Base-by-base conservation (phyloP, 441 rosid species). In the Croton laevigatus region DNA sequence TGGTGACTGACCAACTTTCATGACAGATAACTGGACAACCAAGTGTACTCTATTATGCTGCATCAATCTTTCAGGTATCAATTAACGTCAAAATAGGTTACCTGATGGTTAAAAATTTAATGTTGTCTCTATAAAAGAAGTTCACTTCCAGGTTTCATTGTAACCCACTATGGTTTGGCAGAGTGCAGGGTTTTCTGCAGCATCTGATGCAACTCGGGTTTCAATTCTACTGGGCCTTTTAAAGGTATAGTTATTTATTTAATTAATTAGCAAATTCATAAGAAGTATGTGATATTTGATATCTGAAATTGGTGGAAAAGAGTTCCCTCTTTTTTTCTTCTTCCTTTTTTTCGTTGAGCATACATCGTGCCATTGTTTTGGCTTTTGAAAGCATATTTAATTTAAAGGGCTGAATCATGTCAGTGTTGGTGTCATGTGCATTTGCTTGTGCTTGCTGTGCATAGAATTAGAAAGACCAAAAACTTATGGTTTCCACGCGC, bases 21-120 rank as follows among this genome's bases (percentile, higher is more conserved):
- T 84, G 72, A 61, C 87, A 95, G 99, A 93, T 91, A 79, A 95
- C 99, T 5, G 99, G 99, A 72, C 99, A 95, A 81, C 99, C 99
- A 71, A 95, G 99, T 85, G 99, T 93, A 27, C 87, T 95, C 22
- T 95, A 93, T 82, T 95, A 95, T 81, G 99, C 99, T 20, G 92
- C 96, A 40, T 78, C 96, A 38, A 93, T 95, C 75, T 79, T 95
- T 69, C 85, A 95, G 98, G 99, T 94, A 79, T 64, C 45, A 19
- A 42, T 64, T 71, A 67, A 20, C 34, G 37, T 45, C 1, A 44
- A 4, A 38, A 19, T 44, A 62, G 12, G 20, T 19, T 14, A 12
- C 36, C 49, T 8, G 16, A 64, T 48, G 55, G 22, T 34, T 57
- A 32, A 55, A 9, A 14, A 55, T 10, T 45, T 27, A 36, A 27